Percentiles rank a stretch among this genome's conserved stretches.
These are phyloP conservation scores for Angomonas deanei DNA, from an alignment of 208 protist species.

Conservation along the genomic window DNA sequence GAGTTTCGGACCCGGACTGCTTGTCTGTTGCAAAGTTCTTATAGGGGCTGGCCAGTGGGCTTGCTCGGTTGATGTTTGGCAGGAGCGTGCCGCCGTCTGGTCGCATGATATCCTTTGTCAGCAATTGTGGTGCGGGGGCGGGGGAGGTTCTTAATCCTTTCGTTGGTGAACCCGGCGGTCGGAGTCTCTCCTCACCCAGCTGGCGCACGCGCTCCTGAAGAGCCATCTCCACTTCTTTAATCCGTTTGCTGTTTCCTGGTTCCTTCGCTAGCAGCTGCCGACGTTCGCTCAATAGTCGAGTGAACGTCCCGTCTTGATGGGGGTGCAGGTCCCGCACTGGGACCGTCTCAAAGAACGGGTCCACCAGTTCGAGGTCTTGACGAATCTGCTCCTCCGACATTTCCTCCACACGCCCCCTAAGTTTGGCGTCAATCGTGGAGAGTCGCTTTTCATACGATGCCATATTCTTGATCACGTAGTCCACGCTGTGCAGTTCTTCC, in stretches of 20 bases:
- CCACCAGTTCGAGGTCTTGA: constrained; percentile 28
- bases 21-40: no score
- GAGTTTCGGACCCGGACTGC: no score
- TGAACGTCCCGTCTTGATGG: constrained; percentile 59
- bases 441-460: constrained; percentile 28
- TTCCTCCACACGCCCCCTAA: constrained; percentile 52
- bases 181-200: not conserved
- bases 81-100: no score
- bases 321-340: constrained; percentile 50
- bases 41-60: no score
- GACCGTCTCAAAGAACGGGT: constrained; percentile 48
- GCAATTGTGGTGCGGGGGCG: no score
- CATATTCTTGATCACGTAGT: constrained; percentile 34
- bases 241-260: not conserved
- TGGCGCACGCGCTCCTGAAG: not conserved
- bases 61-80: no score
- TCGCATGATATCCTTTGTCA: no score
- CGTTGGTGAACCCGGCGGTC: no score
- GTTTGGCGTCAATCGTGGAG: constrained; percentile 39
- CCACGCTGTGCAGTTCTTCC: constrained; percentile 56
- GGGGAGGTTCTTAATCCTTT: no score
- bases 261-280: constrained; percentile 33
- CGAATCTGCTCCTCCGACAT: constrained; percentile 46
- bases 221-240: not conserved
- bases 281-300: constrained; percentile 28